Base-by-base conservation (phyloP, 441 rosid species). In the Arabidopsis hybrid region DNA sequence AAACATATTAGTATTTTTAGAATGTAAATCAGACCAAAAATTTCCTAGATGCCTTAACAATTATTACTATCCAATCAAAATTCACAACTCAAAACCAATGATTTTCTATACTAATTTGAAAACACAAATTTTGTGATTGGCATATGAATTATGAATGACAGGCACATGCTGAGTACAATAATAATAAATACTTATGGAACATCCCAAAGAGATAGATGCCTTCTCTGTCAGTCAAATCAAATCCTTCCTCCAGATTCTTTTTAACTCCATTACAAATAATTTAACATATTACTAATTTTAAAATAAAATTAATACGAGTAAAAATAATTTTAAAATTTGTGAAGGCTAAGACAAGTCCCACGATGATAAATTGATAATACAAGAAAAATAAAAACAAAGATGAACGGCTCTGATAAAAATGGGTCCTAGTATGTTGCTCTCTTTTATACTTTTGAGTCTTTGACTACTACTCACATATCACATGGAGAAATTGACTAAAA, bases 161-260 rank as follows among this genome's bases (percentile, higher is more conserved):
- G 47, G 80, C 76, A 77, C 76, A 77, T 77, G 80, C 14, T 46
- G 75, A 47, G 66, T 63, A 69, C 71, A 76, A 69, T 52, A 56
- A 69, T 49, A 69, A 57, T n/a, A 60, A 70, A 62, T 62, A 69
- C 52, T 53, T 16, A 40, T 65, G 67, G 67, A 77, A 71, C 80
- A 77, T 77, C 76, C 80, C 80, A 77, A 77, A 73, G 26, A 21
- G 26, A 21, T 21, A 71, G 76, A 71, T 71, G 59, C 69, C 64
- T 65, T 49, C 80, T 59, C 69, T 71, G 69, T 65, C 69, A 65
- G 52, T 71, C 80, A 71, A 59, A 71, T 71, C 80, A 71, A 70
- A 77, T 77, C 73, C 40, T 5, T 76, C 61, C n/a, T 46, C 18
- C 60, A 61, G 18, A 69, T 62, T 53, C 67, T 49, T 57, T 38